Percentiles rank a stretch among this genome's conserved stretches.
These are phyloP conservation scores for Quercus berberidifolia DNA, from an alignment of 306 rosid species.

Conservation along the genomic window DNA sequence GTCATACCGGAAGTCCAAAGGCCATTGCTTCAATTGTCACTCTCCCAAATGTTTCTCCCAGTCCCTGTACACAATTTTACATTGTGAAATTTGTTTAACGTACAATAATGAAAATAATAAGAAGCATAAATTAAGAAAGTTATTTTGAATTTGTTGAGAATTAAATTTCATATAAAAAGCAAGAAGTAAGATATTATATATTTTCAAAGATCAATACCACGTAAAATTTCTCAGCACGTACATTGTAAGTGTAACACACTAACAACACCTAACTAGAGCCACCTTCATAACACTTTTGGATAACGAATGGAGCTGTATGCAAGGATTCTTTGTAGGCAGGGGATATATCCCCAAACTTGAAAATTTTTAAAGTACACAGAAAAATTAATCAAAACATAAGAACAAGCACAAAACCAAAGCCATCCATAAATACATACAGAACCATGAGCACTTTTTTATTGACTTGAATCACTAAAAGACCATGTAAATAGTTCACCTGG, in stretches of 20 bases:
- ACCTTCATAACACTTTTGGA: not conserved
- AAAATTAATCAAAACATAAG: not conserved
- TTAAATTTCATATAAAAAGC: not conserved
- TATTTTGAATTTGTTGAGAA: not conserved
- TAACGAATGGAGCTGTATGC: not conserved
- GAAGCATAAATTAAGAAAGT: not conserved
- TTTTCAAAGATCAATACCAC: not conserved
- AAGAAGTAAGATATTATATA: not conserved
- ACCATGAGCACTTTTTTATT: not conserved
- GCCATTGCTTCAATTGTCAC: conserved; percentile 97
- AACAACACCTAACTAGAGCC: not conserved
- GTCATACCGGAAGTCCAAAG: conserved; percentile 91
- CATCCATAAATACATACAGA: not conserved
- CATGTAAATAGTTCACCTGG: conserved; percentile 54
- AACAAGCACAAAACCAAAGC: not conserved
- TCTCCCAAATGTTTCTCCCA: conserved; percentile 93
- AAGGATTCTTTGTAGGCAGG: not conserved
- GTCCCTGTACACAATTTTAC: conserved; percentile 54
- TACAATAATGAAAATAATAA: not conserved
- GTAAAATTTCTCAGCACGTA: not conserved
- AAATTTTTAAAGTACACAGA: not conserved
- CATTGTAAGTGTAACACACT: not conserved
- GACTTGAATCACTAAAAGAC: not conserved
- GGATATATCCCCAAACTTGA: not conserved
- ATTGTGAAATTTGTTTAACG: not conserved